Evolutionary conservation across 371 early-diverging fungal species (phyloP), one percentile per base, ranked within the genome.

Genomic region (Thermomucor indicae-seudaticae): DNA sequence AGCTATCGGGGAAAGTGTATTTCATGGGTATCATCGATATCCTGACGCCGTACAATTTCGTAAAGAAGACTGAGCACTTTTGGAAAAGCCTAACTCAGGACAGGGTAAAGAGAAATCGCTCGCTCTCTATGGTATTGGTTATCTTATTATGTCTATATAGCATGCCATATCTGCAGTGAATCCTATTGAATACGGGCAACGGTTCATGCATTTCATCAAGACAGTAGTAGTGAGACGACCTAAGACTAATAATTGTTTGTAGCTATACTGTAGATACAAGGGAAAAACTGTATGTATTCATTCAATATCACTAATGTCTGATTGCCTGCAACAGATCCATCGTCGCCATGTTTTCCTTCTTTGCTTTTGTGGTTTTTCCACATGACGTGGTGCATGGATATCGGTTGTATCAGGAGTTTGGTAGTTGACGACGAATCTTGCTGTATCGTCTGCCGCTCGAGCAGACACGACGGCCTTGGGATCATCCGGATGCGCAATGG

Each of bases 11-110:
- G 40, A 77, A 84, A 40, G 71, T 96, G 6, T 96, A 96, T 72
- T 96, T 89, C 60, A 58, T 97, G 30, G 96, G 97, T 4, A 83
- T 97, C 45, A 97, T 98, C 47, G 98, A 98, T 58, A 96, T 97
- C 37, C 75, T 98, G 46, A 98, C 98, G 17, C 87, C 89, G 0
- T 98, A 96, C 68, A 88, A 87, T 57, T 67, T 78, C 37, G 64
- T 75, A 39, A 98, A 98, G 69, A 85, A 85, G 56, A 38, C 85
- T 20, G 98, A 98, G 60, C 89, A 90, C 53, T 67, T 85, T 19
- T 89, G 84, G 76, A 98, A 96, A 70, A 74, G 88, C 14, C 43
- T 95, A 37, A 78, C 77, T 12, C 75, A 87, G 50, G 88, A 92
- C 56, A 80, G 81, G 70, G 85, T 82, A 70, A 41, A 46, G 39